Evolutionary conservation across 1,284 basidiomycete species (phyloP).

Genomic region (Coniferiporia sulphurascens): DNA sequence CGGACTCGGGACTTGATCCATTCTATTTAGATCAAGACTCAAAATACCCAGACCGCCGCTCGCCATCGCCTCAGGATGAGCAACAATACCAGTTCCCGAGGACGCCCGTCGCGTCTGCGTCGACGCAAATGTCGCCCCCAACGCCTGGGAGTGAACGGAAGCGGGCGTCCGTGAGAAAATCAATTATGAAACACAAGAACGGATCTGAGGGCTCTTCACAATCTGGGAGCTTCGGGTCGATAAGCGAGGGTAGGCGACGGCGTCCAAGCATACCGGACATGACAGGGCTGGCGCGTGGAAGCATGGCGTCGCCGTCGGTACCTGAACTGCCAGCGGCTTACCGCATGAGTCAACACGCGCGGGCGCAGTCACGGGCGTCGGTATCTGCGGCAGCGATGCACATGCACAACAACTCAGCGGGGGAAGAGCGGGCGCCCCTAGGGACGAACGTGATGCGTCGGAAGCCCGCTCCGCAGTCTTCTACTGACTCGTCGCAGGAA

Average conservation of each 20-base stretch:
- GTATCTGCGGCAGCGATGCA: slow-evolving; percentile 3
- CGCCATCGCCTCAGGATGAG: slow-evolving; percentile 18
- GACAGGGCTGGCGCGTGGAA: slow-evolving; percentile 26
- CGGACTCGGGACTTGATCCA: slow-evolving; percentile 32
- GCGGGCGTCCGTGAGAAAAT: slow-evolving; percentile 39
- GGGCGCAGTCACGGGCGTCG: slow-evolving; percentile 11
- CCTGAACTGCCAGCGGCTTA: slow-evolving; percentile 39
- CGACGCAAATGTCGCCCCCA: not conserved
- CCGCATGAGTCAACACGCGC: slow-evolving; percentile 21
- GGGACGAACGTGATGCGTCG: slow-evolving; percentile 1
- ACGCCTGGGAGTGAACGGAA: slow-evolving; percentile 8
- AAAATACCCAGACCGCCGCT: slow-evolving; percentile 47
- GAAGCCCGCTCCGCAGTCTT: slow-evolving; percentile 13
- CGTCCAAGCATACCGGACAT: slow-evolving; percentile 38
- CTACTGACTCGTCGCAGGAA: slow-evolving; percentile 13
- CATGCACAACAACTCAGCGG: not conserved
- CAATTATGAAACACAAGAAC: slow-evolving; percentile 59
- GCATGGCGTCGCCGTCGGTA: slow-evolving; percentile 37
- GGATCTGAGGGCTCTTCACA: slow-evolving; percentile 33
- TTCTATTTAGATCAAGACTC: slow-evolving; percentile 64
- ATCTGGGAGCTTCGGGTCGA: slow-evolving; percentile 25
- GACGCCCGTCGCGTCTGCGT: not conserved
- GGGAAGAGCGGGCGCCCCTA: not conserved
- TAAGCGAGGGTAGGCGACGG: slow-evolving; percentile 27
- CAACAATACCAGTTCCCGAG: slow-evolving; percentile 9